Percentiles rank a stretch among this genome's conserved stretches.
phyloP scores from a whole-genome alignment of 2,329 filamentous ascomycete genomes.

The Blumeria hordei region DNA sequence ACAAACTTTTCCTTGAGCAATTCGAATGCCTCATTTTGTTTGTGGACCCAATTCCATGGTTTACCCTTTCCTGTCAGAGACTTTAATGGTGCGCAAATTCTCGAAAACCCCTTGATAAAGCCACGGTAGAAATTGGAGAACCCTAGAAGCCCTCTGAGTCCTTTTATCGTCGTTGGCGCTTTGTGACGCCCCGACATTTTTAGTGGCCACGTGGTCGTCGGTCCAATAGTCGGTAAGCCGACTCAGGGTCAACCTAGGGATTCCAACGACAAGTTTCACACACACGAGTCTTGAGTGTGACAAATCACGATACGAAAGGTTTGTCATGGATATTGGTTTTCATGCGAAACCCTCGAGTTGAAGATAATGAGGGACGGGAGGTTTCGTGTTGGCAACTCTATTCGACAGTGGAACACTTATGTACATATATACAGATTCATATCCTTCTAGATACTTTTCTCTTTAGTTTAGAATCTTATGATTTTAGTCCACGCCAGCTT shows the following conservation, averaged over 20 bases:
- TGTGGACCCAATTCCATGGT: neutral
- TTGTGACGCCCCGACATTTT: neutral
- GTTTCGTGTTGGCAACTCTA: too few relatives aligned
- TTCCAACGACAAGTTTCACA: too few relatives aligned
- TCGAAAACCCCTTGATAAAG: neutral
- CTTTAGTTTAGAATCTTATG: neutral
- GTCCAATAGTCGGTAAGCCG: too few relatives aligned
- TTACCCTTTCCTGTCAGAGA: neutral
- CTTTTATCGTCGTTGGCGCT: neutral
- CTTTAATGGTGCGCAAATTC: neutral
- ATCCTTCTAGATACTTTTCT: neutral
- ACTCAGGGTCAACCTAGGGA: too few relatives aligned
- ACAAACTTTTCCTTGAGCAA: neutral
- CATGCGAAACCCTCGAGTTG: too few relatives aligned
- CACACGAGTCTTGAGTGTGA: too few relatives aligned
- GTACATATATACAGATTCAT: too few relatives aligned
- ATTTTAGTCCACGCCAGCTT: too few relatives aligned
- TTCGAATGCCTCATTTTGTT: neutral
- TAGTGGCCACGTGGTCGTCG: neutral
- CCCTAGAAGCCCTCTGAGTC: neutral
- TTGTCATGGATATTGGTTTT: too few relatives aligned
- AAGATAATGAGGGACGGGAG: too few relatives aligned
- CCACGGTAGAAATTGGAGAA: neutral
- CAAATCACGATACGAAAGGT: too few relatives aligned
- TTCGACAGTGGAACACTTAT: too few relatives aligned